Evolutionary conservation across 1,139 yeast species (phyloP), one percentile per base, ranked within the genome.

Genomic region (Dujonia santamariae): DNA sequence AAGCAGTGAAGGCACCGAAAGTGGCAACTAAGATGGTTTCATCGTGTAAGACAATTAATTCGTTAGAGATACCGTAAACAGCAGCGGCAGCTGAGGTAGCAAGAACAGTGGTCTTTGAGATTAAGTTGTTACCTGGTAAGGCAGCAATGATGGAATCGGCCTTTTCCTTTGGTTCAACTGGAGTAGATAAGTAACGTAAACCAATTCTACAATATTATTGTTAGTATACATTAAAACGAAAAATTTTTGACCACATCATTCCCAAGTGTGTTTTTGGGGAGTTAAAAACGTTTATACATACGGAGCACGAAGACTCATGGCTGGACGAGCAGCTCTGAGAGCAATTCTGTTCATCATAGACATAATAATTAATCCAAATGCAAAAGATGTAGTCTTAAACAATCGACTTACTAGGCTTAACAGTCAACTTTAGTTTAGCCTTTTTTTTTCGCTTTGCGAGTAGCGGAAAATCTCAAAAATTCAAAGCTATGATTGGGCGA

Each of bases 1-100:
- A 72, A 48, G 75, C 81, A 46, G 82, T 62, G 61, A 90, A 84
- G 44, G 86, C 82, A 44, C 80, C 64, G 65, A 92, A 92, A 44
- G 95, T 83, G 45, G 77, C 77, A 38, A 87, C 75, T 62, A 92
- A 75, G 51, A 88, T 79, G 54, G 96, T 77, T 75, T 92, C 98
- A 59, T 88, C 97, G 67, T 92, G 95, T 56, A 92, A 75, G 48
- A 92, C 87, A 64, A 90, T 82, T 50, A 92, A 75, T 64, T 88
- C 96, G 68, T 86, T 87, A 54, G 96, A 85, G 58, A 94, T 81
- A 50, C 96, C 96, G 68, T 88, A 92, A 49, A 90, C 65, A 45
- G 95, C 82, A 41, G 96, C 97, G 41, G 97, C 97, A 39, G 96
- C 80, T 44, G 90, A 78, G 42, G 98, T 88, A 54, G 97, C 97